A percentile compares a stretch with the other conserved stretches of the same genome.
Evolutionary conservation across 768 basidiomycete species (phyloP).

Genomic region (Strobilomyces echinocephalus): DNA sequence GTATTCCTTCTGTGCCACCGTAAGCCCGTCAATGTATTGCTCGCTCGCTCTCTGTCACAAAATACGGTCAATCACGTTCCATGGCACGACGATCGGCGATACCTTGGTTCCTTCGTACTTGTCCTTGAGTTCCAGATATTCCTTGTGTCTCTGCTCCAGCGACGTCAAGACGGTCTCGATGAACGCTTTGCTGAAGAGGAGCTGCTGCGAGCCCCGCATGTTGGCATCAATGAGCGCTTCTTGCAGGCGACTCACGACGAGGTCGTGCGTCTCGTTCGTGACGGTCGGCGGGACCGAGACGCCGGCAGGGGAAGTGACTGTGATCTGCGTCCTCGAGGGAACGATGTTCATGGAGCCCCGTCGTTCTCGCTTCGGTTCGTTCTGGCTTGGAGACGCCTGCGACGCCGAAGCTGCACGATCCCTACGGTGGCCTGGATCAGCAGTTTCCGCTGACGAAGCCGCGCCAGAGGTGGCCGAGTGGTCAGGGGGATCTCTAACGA

Average conservation of each 20-base stretch:
- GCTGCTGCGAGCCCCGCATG: conserved; percentile 52
- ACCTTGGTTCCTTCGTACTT: conserved; percentile 90
- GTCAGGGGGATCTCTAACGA: neutral
- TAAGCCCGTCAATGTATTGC: conserved; percentile 87
- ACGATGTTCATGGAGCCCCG: conserved; percentile 22
- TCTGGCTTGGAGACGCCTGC: conserved; percentile 13
- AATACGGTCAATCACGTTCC: neutral
- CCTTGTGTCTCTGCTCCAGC: conserved; percentile 60
- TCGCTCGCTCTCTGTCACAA: conserved; percentile 74
- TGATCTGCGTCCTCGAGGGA: conserved; percentile 34
- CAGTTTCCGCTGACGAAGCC: conserved; percentile 4
- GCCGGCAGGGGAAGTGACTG: conserved; percentile 40
- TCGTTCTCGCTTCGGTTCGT: conserved; percentile 16
- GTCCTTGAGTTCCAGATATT: conserved; percentile 59
- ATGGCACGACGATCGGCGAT: conserved; percentile 18
- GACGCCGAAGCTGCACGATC: conserved; percentile 33
- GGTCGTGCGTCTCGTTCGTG: conserved; percentile 37
- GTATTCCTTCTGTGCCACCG: conserved; percentile 91
- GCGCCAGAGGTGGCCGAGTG: neutral
- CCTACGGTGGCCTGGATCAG: conserved; percentile 13
- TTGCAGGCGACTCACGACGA: conserved; percentile 48
- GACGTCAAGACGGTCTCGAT: conserved; percentile 64
- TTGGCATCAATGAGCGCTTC: conserved; percentile 59
- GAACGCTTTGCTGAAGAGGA: conserved; percentile 70
- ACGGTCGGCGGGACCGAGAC: conserved; percentile 24